Percentiles rank a stretch among this genome's conserved stretches.
Conservation (phyloP, 768 basidiomycete species). For the Tephrocybe rancida region DNA sequence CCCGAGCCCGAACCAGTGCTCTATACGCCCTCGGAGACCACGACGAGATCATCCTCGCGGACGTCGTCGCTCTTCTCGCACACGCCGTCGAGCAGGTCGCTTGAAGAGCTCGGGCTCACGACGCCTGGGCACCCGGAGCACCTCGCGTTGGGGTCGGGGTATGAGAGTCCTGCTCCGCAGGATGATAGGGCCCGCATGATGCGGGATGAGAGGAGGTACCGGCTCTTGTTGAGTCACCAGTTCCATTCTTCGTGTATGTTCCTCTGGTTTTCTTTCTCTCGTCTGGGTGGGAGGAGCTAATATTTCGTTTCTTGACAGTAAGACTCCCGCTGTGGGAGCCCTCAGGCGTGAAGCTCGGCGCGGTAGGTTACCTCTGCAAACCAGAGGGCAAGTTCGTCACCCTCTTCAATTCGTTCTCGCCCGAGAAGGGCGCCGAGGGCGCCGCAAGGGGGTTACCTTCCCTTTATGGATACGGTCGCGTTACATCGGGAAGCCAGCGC, state of each 20-base stretch:
- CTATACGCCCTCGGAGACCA: constrained; percentile 32
- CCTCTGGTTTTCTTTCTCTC: neutral
- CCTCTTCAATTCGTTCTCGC: constrained; percentile 69
- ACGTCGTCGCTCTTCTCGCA: constrained; percentile 32
- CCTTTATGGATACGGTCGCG: constrained; percentile 65
- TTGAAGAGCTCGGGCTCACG: constrained; percentile 12
- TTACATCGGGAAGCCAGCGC: constrained; percentile 47
- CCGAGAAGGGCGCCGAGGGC: constrained; percentile 45
- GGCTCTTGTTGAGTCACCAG: constrained; percentile 64
- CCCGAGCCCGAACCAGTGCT: constrained; percentile 35
- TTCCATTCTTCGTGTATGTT: constrained; percentile 70
- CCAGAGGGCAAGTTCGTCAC: constrained; percentile 71
- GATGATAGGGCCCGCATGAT: constrained; percentile 42
- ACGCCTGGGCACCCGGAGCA: constrained; percentile 7
- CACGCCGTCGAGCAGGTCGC: constrained; percentile 26
- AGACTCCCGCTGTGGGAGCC: constrained; percentile 76
- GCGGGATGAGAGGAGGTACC: constrained; percentile 67
- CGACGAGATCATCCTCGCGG: constrained; percentile 10
- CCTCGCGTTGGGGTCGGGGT: constrained; percentile 24
- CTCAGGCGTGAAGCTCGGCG: constrained; percentile 60
- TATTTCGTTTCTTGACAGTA: constrained; percentile 35
- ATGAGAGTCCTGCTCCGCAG: constrained; percentile 38
- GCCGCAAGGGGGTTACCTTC: constrained; percentile 53
- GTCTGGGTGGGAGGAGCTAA: neutral
- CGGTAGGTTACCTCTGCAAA: constrained; percentile 74